phyloP scores from a whole-genome alignment of 208 protist genomes.

The Leishmania amazonensis region DNA sequence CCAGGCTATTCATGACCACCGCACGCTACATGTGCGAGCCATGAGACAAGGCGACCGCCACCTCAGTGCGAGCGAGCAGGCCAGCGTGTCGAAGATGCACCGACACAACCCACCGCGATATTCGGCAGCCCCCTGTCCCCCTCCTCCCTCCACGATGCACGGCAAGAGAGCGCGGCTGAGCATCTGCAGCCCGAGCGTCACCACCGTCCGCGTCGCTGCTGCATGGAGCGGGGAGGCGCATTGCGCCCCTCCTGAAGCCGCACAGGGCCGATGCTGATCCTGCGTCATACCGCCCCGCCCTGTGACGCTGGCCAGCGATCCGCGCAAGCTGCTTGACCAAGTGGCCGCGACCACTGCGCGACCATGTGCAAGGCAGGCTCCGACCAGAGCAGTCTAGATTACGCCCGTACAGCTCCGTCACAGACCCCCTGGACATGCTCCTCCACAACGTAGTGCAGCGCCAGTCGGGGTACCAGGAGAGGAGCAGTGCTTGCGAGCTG shows the following conservation, averaged over 20 bases:
- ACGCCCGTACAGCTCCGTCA: no score
- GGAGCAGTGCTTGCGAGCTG: no score
- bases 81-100: not conserved
- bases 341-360: not conserved
- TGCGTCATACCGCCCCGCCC: not conserved
- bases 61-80: not conserved
- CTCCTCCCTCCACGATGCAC: not conserved
- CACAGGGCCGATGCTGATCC: not conserved
- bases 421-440: not conserved
- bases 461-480: no score
- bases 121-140: not conserved
- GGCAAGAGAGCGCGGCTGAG: not conserved
- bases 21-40: not conserved
- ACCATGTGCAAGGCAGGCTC: not conserved
- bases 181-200: not conserved
- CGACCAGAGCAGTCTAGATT: not conserved
- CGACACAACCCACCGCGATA: not conserved
- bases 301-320: not conserved
- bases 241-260: not conserved
- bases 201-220: not conserved
- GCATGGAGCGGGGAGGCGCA: not conserved
- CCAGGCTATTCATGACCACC: not conserved
- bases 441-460: not conserved
- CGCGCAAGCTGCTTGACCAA: not conserved
- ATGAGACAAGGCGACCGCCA: not conserved